Percentiles rank a stretch among this genome's conserved stretches.
These are phyloP conservation scores for Castanea mollissima DNA, from an alignment of 306 rosid genomes.

Conservation along the genomic window DNA sequence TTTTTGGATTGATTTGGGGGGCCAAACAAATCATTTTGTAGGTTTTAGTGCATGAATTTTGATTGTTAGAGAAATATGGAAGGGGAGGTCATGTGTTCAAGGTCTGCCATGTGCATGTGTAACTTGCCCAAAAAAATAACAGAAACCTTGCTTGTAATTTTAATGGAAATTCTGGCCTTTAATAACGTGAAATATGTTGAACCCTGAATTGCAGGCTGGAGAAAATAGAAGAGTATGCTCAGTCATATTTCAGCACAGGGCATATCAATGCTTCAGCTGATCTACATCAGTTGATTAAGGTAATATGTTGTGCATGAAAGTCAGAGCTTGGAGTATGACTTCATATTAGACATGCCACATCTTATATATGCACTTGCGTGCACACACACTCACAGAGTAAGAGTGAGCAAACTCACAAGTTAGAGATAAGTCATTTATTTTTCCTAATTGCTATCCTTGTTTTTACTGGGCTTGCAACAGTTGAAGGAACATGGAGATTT, in stretches of 20 bases:
- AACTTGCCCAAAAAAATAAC: too few relatives aligned
- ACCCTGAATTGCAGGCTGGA: constrained; percentile 57
- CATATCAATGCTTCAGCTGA: constrained; percentile 61
- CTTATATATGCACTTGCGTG: background rate
- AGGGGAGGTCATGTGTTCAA: too few relatives aligned
- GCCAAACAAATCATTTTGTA: background rate
- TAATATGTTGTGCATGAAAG: constrained; percentile 25
- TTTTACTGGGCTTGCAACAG: constrained; percentile 29
- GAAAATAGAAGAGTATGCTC: constrained; percentile 77
- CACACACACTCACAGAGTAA: background rate
- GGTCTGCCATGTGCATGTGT: too few relatives aligned
- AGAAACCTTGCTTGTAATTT: background rate
- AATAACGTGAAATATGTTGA: background rate
- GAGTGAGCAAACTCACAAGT: background rate
- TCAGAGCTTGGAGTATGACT: background rate
- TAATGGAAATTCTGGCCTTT: background rate
- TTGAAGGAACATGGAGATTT: constrained; percentile 12
- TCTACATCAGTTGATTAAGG: constrained; percentile 48
- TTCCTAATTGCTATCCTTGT: background rate
- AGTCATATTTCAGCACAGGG: constrained; percentile 75
- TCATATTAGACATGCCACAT: constrained; percentile 12
- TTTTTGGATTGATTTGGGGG: background rate
- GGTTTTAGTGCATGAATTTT: background rate
- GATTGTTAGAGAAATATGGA: too few relatives aligned
- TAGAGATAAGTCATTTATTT: background rate